Evolutionary conservation across 768 basidiomycete species (phyloP), one percentile per base, ranked within the genome.

Genomic region (Dioszegia hungarica): DNA sequence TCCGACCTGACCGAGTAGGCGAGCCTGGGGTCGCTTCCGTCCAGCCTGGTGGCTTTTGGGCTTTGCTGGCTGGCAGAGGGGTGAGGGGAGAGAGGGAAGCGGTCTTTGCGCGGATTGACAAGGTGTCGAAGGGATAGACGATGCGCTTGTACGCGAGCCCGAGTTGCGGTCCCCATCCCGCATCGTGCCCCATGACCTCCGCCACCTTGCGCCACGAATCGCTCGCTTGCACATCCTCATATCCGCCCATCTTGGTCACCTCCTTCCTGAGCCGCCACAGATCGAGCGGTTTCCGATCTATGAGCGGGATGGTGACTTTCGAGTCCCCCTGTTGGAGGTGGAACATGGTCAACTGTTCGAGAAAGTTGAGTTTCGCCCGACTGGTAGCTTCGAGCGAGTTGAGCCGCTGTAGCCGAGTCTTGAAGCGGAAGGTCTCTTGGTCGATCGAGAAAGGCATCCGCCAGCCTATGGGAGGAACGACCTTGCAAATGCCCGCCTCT

Each of bases 331-430:
- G 91, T 75, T 97, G 93, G 67, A 89, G 87, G 78, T 98, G 95
- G 76, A 88, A 99, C 66, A 90, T 87, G 77, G 93, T 93, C 46
- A 99, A 82, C 77, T 95, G 91, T 75, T 98, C 94, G 64, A 97
- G 78, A 78, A 95, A 98, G 80, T 95, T 98, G 76, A 98, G 79
- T 78, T 93, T 95, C 48, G 95, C 94, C 66, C 95, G 81, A 59
- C 92, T 93, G 33, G 93, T 89, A 15, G 95, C 95, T 79, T 98
- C 94, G 63, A 99, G 90, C 61, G 90, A 92, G 76, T 97, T 97
- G 69, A 99, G 81, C 61, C 89, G 85, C 77, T 95, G 92, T 39
- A 98, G 78, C 48, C 95, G 86, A 49, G 94, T 99, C 78, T 89
- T 90, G 79, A 99, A 99, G 46, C 90, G 88, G 79, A 95, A 97